Percentiles rank a stretch among this genome's conserved stretches.
phyloP scores from a whole-genome alignment of 2,329 filamentous ascomycete genomes.

The Fusarium albosuccineum region DNA sequence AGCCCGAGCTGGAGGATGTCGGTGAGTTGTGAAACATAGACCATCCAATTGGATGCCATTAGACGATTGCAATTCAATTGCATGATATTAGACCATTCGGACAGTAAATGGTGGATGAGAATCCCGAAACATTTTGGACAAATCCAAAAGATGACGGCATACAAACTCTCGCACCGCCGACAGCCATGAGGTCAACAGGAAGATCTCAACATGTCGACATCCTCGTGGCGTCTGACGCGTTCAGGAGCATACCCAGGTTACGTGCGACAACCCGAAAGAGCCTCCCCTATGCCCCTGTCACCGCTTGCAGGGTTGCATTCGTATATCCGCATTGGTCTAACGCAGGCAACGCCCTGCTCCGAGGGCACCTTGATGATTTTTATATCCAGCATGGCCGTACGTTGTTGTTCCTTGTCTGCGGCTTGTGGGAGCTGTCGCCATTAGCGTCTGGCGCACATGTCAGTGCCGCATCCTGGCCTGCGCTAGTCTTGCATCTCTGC shows the following conservation, averaged over 20 bases:
- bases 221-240: slow-evolving; percentile 45
- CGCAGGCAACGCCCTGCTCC: not conserved
- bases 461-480: slow-evolving; percentile 31
- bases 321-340: not conserved
- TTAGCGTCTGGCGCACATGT: slow-evolving; percentile 37
- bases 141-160: slow-evolving; percentile 15
- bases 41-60: not conserved
- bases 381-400: slow-evolving; percentile 3
- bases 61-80: not conserved
- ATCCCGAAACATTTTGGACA: not conserved
- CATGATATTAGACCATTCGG: slow-evolving; percentile 12
- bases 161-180: slow-evolving; percentile 15
- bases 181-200: slow-evolving; percentile 21
- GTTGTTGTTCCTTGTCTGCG: slow-evolving; percentile 1
- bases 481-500: slow-evolving; percentile 31
- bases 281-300: slow-evolving; percentile 1
- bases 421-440: slow-evolving; percentile 27
- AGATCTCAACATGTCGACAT: slow-evolving; percentile 45
- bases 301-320: not conserved
- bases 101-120: not conserved
- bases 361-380: slow-evolving; percentile 6
- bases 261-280: slow-evolving; percentile 16
- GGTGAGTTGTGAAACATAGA: slow-evolving; percentile 35
- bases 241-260: slow-evolving; percentile 2
- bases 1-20: slow-evolving; percentile 57